Conservation (phyloP, 2,329 filamentous ascomycete genomes). For the Graphilbum fragrans region DNA sequence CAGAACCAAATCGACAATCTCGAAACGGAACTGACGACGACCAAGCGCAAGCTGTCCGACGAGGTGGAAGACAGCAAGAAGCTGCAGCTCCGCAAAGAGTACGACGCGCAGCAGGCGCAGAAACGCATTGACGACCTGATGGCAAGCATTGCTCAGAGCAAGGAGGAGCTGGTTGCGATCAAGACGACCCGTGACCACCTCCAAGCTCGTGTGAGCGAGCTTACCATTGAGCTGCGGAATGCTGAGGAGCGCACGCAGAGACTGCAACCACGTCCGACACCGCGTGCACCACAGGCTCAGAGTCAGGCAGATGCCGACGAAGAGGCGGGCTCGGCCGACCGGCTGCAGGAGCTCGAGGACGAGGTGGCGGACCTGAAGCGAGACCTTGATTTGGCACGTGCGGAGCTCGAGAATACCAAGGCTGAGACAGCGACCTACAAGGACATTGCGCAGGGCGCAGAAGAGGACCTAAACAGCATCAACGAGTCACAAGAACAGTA, state of each 20-base stretch:
- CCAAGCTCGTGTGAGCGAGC: conserved; percentile 76
- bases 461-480: conserved; percentile 74
- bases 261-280: conserved; percentile 66
- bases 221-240: conserved; percentile 76
- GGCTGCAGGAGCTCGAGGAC: conserved; percentile 67
- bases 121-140: conserved; percentile 90
- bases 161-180: conserved; percentile 74
- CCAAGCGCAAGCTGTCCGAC: conserved; percentile 71
- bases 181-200: conserved; percentile 87
- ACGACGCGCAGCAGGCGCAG: conserved; percentile 76
- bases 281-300: conserved; percentile 33
- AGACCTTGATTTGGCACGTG: conserved; percentile 68
- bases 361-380: conserved; percentile 81
- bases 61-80: conserved; percentile 81
- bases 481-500: conserved; percentile 76
- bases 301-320: conserved; percentile 20
- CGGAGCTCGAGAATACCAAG: conserved; percentile 71
- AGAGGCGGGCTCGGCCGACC: conserved; percentile 30
- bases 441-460: conserved; percentile 71
- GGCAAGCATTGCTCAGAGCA: conserved; percentile 62
- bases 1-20: conserved; percentile 67
- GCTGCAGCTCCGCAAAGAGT: conserved; percentile 72
- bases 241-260: conserved; percentile 79
- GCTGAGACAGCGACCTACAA: conserved; percentile 79
- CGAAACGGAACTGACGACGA: conserved; percentile 64